Base-by-base conservation (phyloP, 2,329 filamentous ascomycete species). In the Dothideomycetes sp. region DNA sequence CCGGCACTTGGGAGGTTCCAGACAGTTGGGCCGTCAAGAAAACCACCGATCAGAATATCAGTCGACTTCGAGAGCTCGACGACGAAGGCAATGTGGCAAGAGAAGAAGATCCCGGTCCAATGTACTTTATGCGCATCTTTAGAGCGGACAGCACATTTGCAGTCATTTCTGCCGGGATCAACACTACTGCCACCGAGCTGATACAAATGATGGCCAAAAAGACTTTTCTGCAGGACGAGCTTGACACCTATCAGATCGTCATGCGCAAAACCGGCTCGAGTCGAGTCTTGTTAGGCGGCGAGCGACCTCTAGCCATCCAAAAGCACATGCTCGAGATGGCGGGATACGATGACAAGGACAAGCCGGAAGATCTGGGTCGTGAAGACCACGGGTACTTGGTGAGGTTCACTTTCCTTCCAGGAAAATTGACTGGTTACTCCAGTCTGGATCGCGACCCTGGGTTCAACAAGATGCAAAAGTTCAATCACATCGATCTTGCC, bases 361-460 rank as follows among this genome's bases (percentile, higher is more conserved):
- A 78, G 27, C 78, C 98, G 32, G 89, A 95, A 58, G 91, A 96
- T 47, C 77, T 98, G 38, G 91, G 91, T 19, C 79, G 91, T 43
- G 91, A 98, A 61, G 91, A 98, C 66, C 94, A 96, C 61, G 93
- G 88, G 58, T 98, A 96, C 53, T 73, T 98, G 10, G 94, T 88
- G 57, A 84, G 91, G 5, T 96, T 98, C 64, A 86, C 91, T 45
- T 98, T 98, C 62, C 69, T 95, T 44, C 88, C 89, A 12, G 82
- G 84, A 15, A 84, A 89, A 54, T 82, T 94, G 59, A 88, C 80
- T 58, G 86, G 88, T 34, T 88, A 67, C 48, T 67, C 80, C 30
- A 78, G 73, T 45, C 69, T 84, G 17, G 82, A 88, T 49, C 71
- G 71, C 48, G 89, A 96, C 53, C 75, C 87, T 35, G 83, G 82